phyloP scores from a whole-genome alignment of 371 early-diverging fungal species.

The Globomyces sp. region DNA sequence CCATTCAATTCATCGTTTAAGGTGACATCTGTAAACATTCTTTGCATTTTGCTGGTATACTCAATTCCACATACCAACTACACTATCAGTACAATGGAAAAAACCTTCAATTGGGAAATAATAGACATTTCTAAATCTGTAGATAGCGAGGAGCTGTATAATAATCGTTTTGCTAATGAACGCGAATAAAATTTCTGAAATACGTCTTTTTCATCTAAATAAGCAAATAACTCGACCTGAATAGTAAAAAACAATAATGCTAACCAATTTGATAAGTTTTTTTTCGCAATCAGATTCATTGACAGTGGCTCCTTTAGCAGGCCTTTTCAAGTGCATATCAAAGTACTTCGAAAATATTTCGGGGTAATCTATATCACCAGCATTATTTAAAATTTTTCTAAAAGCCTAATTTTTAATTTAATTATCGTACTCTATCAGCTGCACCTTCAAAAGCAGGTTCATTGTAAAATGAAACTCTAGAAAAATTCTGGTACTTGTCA shows the following conservation, averaged over 20 bases:
- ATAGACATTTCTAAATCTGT: conserved; percentile 50
- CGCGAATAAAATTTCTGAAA: conserved; percentile 61
- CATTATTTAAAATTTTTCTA: conserved; percentile 59
- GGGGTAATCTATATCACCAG: conserved; percentile 58
- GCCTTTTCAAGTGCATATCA: conserved; percentile 73
- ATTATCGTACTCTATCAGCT: conserved; percentile 60
- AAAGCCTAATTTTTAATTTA: conserved; percentile 55
- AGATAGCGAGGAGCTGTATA: conserved; percentile 40
- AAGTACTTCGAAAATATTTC: conserved; percentile 81
- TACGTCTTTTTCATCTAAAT: conserved; percentile 59
- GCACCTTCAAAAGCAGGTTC: conserved; percentile 76
- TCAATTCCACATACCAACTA: conserved; percentile 73
- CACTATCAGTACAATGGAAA: conserved; percentile 19
- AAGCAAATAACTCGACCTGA: conserved; percentile 55
- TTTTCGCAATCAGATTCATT: conserved; percentile 57
- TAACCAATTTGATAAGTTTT: conserved; percentile 45
- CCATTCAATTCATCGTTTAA: conserved; percentile 71
- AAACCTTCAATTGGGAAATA: conserved; percentile 48
- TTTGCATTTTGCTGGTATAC: conserved; percentile 83
- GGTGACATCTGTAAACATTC: conserved; percentile 88
- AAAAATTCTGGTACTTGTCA: conserved; percentile 61
- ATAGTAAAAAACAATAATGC: not conserved
- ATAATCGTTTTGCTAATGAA: conserved; percentile 50
- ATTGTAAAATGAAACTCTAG: conserved; percentile 57
- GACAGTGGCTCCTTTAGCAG: conserved; percentile 40